These are phyloP conservation scores for Rosa persica DNA, from an alignment of 306 rosid species.

Conservation along the genomic window DNA sequence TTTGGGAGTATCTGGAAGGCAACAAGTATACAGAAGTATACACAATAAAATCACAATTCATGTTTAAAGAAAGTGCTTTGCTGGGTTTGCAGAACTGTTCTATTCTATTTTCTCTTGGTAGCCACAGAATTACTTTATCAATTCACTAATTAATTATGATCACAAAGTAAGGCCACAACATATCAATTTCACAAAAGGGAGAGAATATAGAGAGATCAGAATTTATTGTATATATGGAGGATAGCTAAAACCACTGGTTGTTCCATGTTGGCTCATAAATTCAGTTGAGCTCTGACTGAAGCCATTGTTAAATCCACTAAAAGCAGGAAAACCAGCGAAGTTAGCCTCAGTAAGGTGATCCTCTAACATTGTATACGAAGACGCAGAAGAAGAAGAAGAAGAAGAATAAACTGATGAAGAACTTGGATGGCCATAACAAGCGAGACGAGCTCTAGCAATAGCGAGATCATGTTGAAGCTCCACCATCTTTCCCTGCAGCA, in stretches of 20 bases:
- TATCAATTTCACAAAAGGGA: neutral
- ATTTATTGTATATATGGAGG: slow-evolving; percentile 49
- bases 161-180: neutral
- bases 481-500: slow-evolving; percentile 65
- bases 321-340: slow-evolving; percentile 43
- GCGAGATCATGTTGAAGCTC: slow-evolving; percentile 80
- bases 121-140: neutral
- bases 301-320: slow-evolving; percentile 40
- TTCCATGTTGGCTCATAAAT: slow-evolving; percentile 39
- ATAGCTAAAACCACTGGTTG: slow-evolving; percentile 51
- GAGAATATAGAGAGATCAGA: neutral
- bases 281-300: slow-evolving; percentile 46
- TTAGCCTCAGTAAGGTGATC: slow-evolving; percentile 35
- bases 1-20: neutral
- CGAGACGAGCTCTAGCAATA: slow-evolving; percentile 83
- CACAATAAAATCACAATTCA: neutral
- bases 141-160: neutral
- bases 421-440: slow-evolving; percentile 38
- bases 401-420: slow-evolving; percentile 1
- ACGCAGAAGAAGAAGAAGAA: slow-evolving; percentile 6
- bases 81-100: neutral
- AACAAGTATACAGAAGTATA: neutral
- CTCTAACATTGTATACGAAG: slow-evolving; percentile 28
- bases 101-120: neutral
- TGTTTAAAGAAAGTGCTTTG: neutral